Conservation (phyloP, 1,284 basidiomycete species). For the Gastroboletus turbinatus region DNA sequence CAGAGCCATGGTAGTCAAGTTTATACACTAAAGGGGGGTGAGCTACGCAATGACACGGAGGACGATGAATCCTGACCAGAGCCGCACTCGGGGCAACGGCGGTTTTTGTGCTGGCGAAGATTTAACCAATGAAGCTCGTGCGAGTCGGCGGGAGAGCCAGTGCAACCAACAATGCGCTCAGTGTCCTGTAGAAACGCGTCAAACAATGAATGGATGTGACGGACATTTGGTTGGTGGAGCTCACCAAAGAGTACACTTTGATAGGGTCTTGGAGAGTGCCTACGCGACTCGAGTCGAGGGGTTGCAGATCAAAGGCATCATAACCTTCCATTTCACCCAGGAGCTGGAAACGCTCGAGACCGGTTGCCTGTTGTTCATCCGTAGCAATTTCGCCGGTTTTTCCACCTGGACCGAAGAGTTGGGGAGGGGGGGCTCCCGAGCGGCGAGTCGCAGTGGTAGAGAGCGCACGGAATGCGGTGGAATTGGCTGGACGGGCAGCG, state of each 20-base stretch:
- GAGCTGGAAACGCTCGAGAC: constrained; percentile 94
- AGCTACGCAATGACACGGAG: constrained; percentile 7
- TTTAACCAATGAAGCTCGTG: constrained; percentile 88
- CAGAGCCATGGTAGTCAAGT: constrained; percentile 57
- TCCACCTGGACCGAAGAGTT: constrained; percentile 72
- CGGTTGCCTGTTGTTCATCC: constrained; percentile 90
- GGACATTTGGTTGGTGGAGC: constrained; percentile 33
- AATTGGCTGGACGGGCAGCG: constrained; percentile 34
- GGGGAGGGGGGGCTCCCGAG: constrained; percentile 59
- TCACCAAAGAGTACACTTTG: constrained; percentile 83
- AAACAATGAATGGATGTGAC: not conserved
- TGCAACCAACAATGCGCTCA: constrained; percentile 87
- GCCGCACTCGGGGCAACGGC: constrained; percentile 90
- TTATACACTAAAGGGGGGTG: constrained; percentile 46
- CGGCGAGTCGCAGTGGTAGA: constrained; percentile 55
- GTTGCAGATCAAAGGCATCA: constrained; percentile 88
- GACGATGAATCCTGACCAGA: constrained; percentile 55
- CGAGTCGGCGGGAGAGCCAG: constrained; percentile 88
- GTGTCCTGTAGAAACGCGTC: constrained; percentile 52
- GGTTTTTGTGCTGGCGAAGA: constrained; percentile 62
- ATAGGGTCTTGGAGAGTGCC: constrained; percentile 90
- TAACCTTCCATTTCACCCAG: constrained; percentile 87
- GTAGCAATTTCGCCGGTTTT: constrained; percentile 80
- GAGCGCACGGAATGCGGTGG: constrained; percentile 48
- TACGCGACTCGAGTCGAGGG: constrained; percentile 83